A percentile compares a stretch with the other conserved stretches of the same genome.
Evolutionary conservation across 495 filamentous ascomycete genomes (phyloP).

Genomic region (Penicillium paradoxum): DNA sequence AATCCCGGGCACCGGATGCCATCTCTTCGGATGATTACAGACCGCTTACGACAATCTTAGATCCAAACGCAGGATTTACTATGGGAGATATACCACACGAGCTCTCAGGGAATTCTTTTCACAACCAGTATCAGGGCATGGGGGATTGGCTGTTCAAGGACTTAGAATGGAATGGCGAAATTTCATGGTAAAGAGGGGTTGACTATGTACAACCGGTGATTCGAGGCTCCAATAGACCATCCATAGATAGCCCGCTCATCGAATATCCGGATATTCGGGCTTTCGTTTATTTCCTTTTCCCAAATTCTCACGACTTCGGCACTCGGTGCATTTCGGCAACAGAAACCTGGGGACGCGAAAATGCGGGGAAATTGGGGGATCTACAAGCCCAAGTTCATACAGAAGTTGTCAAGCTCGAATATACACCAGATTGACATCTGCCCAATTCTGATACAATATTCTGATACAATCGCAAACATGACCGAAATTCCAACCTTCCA

Average conservation of each 20-base stretch:
- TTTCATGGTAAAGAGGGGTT: conserved; percentile 1
- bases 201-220: too few relatives aligned
- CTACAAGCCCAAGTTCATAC: not conserved
- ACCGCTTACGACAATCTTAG: conserved; percentile 14
- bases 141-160: conserved; percentile 19
- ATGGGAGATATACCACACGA: conserved; percentile 9
- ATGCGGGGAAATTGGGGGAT: conserved; percentile 22
- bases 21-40: conserved; percentile 11
- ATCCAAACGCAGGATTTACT: conserved; percentile 9
- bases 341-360: conserved; percentile 2
- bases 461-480: conserved; percentile 4
- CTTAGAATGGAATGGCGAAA: conserved; percentile 13
- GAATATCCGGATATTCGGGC: too few relatives aligned
- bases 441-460: too few relatives aligned
- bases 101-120: conserved; percentile 6
- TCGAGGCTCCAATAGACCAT: too few relatives aligned
- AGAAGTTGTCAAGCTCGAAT: not conserved
- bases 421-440: not conserved
- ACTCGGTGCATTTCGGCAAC: conserved; percentile 19
- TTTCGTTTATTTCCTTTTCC: too few relatives aligned
- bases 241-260: too few relatives aligned
- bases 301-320: conserved; percentile 8
- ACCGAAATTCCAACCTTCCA: conserved; percentile 22
- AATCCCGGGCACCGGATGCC: not conserved
- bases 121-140: conserved; percentile 21